These are phyloP conservation scores for Elaphomyces granulatus DNA, from an alignment of 495 filamentous ascomycete species.

Conservation along the genomic window DNA sequence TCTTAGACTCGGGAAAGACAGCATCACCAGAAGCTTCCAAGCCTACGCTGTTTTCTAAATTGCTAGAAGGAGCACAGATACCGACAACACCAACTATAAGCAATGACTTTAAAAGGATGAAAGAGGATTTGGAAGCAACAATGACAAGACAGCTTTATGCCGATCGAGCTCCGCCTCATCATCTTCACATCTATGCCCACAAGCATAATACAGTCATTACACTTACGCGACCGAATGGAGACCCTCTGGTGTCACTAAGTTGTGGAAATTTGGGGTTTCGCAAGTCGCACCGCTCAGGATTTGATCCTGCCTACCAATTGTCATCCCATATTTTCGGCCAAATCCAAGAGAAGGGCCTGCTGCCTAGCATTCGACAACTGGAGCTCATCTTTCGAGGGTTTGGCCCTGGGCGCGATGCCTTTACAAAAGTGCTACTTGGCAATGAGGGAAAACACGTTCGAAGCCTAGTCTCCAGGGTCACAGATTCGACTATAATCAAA, in stretches of 20 bases:
- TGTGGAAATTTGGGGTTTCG: slow-evolving; percentile 77
- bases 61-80: slow-evolving; percentile 18
- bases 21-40: slow-evolving; percentile 11
- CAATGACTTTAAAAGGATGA: slow-evolving; percentile 20
- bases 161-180: slow-evolving; percentile 42
- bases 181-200: slow-evolving; percentile 71
- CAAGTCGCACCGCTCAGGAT: slow-evolving; percentile 60
- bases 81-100: slow-evolving; percentile 10
- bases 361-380: slow-evolving; percentile 41
- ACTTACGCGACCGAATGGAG: slow-evolving; percentile 63
- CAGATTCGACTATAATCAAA: slow-evolving; percentile 77
- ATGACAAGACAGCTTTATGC: slow-evolving; percentile 19
- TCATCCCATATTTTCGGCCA: slow-evolving; percentile 60
- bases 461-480: slow-evolving; percentile 54
- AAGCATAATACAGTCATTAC: slow-evolving; percentile 94
- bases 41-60: slow-evolving; percentile 17
- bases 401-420: slow-evolving; percentile 72
- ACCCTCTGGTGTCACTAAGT: slow-evolving; percentile 58
- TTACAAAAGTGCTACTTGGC: slow-evolving; percentile 75
- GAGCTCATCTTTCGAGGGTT: slow-evolving; percentile 75
- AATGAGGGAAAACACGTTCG: slow-evolving; percentile 64
- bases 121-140: slow-evolving; percentile 24
- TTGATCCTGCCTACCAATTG: slow-evolving; percentile 90
- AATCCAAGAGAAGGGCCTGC: slow-evolving; percentile 59
- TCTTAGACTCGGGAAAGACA: slow-evolving; percentile 14